phyloP scores from a whole-genome alignment of 352 stramenopile species.

The Globisporangium ultimum region DNA sequence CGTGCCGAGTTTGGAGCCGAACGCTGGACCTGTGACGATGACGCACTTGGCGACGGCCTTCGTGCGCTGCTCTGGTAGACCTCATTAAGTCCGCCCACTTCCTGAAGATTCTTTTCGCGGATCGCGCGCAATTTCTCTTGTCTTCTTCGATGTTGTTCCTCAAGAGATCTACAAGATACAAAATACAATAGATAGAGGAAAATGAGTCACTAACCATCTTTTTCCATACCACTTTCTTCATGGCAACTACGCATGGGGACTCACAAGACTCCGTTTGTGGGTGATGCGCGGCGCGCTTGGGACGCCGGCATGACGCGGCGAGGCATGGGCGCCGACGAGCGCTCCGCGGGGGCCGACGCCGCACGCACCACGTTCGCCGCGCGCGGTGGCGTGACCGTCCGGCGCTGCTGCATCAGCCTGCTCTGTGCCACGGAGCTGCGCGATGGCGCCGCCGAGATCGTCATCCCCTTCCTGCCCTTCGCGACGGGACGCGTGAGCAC shows the following conservation, averaged over 20 bases:
- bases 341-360: constrained; percentile 22
- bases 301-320: constrained; percentile 20
- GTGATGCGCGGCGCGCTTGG: not conserved
- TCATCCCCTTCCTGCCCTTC: constrained; percentile 50
- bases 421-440: constrained; percentile 44
- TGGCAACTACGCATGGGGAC: not conserved
- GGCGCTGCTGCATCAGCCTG: constrained; percentile 33
- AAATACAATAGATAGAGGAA: constrained; percentile 5
- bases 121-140: constrained; percentile 26
- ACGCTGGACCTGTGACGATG: not conserved
- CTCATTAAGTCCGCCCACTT: constrained; percentile 20
- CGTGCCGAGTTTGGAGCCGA: not conserved
- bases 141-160: constrained; percentile 55
- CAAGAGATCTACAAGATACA: constrained; percentile 32
- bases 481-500: constrained; percentile 58
- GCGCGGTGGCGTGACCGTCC: constrained; percentile 12
- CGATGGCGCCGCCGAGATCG: constrained; percentile 58
- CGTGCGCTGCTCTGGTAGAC: constrained; percentile 7
- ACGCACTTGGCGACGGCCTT: not conserved
- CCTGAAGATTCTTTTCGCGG: constrained; percentile 19
- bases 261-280: constrained; percentile 1
- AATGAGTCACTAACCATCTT: not conserved
- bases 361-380: constrained; percentile 13
- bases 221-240: not conserved
- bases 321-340: constrained; percentile 7